These are phyloP conservation scores for Cyclaneusma minus DNA, from an alignment of 2,329 filamentous ascomycete genomes.

Conservation along the genomic window DNA sequence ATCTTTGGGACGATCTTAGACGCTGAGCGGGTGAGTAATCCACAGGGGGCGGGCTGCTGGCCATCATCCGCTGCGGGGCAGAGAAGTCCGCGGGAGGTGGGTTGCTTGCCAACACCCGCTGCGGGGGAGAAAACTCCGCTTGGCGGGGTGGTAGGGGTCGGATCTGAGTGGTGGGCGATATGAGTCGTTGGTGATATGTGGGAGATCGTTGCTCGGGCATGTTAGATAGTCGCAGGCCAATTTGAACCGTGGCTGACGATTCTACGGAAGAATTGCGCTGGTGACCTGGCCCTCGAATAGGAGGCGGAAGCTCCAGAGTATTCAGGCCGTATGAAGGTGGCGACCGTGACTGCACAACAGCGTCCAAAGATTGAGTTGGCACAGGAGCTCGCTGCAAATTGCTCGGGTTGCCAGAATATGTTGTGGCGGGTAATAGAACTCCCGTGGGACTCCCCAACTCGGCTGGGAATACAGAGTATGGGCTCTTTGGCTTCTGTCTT, in stretches of 20 bases:
- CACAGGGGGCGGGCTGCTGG: no score
- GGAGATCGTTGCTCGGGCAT: slow-evolving; percentile 18
- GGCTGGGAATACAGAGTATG: slow-evolving; percentile 16
- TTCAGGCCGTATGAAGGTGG: slow-evolving; percentile 1
- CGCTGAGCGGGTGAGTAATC: no score
- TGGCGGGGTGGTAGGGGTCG: slow-evolving; percentile 19
- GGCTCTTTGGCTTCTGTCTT: slow-evolving; percentile 10
- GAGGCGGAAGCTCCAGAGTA: slow-evolving; percentile 11
- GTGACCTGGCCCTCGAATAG: slow-evolving; percentile 9
- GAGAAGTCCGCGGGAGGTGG: no score
- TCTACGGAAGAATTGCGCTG: slow-evolving; percentile 43
- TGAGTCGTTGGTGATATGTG: slow-evolving; percentile 15
- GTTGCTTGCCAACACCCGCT: slow-evolving; percentile 11
- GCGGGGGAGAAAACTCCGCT: slow-evolving; percentile 14
- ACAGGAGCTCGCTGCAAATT: slow-evolving; percentile 2
- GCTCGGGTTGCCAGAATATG: slow-evolving; percentile 1
- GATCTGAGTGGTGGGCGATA: slow-evolving; percentile 22
- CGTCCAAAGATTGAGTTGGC: no score
- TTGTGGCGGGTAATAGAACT: not conserved
- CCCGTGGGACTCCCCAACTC: slow-evolving; percentile 6
- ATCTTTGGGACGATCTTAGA: no score
- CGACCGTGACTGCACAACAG: slow-evolving; percentile 2
- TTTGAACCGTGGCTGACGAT: slow-evolving; percentile 56
- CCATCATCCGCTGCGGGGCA: no score
- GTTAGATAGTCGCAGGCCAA: slow-evolving; percentile 51